Conservation (phyloP, 139 green algal species). For the Chlorella sp. region DNA sequence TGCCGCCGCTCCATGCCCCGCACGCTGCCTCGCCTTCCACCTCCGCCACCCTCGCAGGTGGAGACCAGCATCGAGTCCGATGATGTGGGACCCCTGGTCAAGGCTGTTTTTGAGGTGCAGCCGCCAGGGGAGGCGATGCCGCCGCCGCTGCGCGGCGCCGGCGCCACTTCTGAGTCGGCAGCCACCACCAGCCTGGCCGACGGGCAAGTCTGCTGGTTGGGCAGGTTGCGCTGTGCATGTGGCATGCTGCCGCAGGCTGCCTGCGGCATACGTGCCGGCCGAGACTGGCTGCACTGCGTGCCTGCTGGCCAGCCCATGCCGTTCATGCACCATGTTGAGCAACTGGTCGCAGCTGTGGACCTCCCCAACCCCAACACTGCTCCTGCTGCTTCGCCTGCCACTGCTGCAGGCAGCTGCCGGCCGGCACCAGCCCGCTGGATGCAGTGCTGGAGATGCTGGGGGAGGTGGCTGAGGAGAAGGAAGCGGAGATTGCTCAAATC, state of each 20-base stretch:
- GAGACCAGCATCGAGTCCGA: constrained; percentile 3
- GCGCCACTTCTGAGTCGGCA: constrained; percentile 5
- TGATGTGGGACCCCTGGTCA: constrained; percentile 28
- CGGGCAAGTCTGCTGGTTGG: too few relatives aligned
- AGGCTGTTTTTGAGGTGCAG: constrained; percentile 14
- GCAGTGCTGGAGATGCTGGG: constrained; percentile 40
- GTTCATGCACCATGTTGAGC: too few relatives aligned
- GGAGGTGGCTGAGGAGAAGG: constrained; percentile 57
- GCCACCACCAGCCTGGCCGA: constrained; percentile 9
- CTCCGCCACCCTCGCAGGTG: too few relatives aligned
- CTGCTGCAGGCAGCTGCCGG: background rate
- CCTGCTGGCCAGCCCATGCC: too few relatives aligned
- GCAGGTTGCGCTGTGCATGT: background rate
- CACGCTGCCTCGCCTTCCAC: too few relatives aligned
- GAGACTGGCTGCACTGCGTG: too few relatives aligned
- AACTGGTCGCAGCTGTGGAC: too few relatives aligned
- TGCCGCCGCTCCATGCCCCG: too few relatives aligned
- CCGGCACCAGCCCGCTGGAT: background rate
- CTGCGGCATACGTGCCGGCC: too few relatives aligned
- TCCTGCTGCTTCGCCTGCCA: background rate
- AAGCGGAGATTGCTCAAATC: constrained; percentile 50
- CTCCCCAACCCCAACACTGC: too few relatives aligned
- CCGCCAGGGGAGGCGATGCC: background rate
- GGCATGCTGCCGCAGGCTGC: too few relatives aligned
- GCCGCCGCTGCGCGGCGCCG: constrained; percentile 1